Evolutionary conservation across 768 basidiomycete species (phyloP).

Genomic region (Lepiota brunneoincarnata): DNA sequence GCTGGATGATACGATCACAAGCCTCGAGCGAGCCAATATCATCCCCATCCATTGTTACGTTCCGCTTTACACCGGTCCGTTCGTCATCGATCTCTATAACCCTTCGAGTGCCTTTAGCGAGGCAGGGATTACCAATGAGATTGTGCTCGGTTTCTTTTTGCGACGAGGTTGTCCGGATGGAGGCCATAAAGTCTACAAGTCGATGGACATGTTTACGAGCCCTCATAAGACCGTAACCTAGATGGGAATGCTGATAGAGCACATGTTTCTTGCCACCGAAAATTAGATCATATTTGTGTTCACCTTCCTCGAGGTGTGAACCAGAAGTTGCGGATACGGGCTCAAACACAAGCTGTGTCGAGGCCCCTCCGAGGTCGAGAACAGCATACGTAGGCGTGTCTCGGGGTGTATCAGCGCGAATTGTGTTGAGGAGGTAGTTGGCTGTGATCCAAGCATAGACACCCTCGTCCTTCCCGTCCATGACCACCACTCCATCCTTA

Average conservation of each 20-base stretch:
- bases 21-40: slow-evolving; percentile 83
- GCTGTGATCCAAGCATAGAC: slow-evolving; percentile 99
- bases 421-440: slow-evolving; percentile 83
- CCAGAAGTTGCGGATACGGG: slow-evolving; percentile 52
- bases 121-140: slow-evolving; percentile 73
- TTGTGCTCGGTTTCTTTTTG: slow-evolving; percentile 11
- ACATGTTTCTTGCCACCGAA: slow-evolving; percentile 72
- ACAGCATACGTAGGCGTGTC: slow-evolving; percentile 71
- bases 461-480: slow-evolving; percentile 96
- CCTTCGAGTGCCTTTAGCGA: slow-evolving; percentile 63
- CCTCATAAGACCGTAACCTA: slow-evolving; percentile 94
- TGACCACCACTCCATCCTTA: slow-evolving; percentile 72
- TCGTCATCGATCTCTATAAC: slow-evolving; percentile 61
- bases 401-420: slow-evolving; percentile 50
- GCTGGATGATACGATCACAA: slow-evolving; percentile 78
- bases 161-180: slow-evolving; percentile 29
- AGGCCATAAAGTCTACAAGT: slow-evolving; percentile 83
- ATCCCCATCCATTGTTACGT: slow-evolving; percentile 84
- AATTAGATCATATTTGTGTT: slow-evolving; percentile 84
- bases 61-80: slow-evolving; percentile 36
- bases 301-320: slow-evolving; percentile 61
- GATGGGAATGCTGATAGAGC: slow-evolving; percentile 96
- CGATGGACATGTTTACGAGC: slow-evolving; percentile 84
- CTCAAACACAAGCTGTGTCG: slow-evolving; percentile 97
- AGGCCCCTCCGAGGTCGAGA: slow-evolving; percentile 94